Percentiles rank a stretch among this genome's conserved stretches.
These are phyloP conservation scores for Vitis hybrid DNA, from an alignment of 177 flowering plant genomes.

Conservation along the genomic window DNA sequence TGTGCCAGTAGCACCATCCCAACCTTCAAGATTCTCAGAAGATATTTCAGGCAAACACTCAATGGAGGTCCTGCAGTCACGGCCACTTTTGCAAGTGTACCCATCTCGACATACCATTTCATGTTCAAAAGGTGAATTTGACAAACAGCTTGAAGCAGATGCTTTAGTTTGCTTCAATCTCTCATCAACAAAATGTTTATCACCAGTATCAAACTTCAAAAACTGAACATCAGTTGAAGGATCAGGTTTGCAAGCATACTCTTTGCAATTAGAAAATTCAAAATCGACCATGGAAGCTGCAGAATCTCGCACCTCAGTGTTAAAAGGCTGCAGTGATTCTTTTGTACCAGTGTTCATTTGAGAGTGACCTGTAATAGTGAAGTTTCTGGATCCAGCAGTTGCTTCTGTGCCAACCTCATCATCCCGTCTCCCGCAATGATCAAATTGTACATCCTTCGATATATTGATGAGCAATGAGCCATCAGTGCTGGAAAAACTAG, in stretches of 20 bases:
- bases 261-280: slow-evolving; percentile 6
- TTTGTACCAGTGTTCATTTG: background rate
- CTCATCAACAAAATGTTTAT: slow-evolving; percentile 3
- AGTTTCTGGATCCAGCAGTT: background rate
- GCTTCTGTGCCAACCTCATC: background rate
- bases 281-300: slow-evolving; percentile 4
- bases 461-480: background rate
- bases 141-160: slow-evolving; percentile 10
- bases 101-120: slow-evolving; percentile 6
- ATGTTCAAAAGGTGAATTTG: slow-evolving; percentile 6
- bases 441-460: background rate
- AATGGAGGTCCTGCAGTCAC: slow-evolving; percentile 6
- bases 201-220: slow-evolving; percentile 3
- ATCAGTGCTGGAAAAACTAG: background rate
- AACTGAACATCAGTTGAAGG: background rate
- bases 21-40: slow-evolving; percentile 9
- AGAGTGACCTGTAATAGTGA: background rate
- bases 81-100: background rate
- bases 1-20: slow-evolving; percentile 2
- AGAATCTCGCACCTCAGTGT: slow-evolving; percentile 7
- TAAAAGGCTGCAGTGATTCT: background rate
- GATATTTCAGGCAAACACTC: slow-evolving; percentile 9
- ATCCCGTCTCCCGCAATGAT: slow-evolving; percentile 1
- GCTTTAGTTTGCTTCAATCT: slow-evolving; percentile 2
- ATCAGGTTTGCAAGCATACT: slow-evolving; percentile 8